Conservation (phyloP, 176 grass and related monocot genomes). For the Lolium perenne region DNA sequence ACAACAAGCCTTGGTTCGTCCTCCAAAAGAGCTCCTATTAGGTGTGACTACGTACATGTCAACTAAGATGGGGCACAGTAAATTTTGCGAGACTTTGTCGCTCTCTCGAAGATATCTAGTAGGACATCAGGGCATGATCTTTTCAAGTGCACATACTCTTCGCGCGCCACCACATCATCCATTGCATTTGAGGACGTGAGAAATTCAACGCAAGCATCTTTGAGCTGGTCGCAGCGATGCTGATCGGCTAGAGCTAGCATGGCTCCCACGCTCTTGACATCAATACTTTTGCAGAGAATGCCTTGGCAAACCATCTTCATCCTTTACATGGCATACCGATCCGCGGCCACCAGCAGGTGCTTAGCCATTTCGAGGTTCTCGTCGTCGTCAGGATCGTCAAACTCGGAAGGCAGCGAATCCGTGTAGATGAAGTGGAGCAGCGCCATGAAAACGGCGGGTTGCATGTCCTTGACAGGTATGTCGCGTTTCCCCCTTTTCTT, state of each 20-base stretch:
- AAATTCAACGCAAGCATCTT: conserved; percentile 12
- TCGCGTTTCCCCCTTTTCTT: not conserved
- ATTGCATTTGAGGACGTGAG: not conserved
- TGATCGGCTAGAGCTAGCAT: not conserved
- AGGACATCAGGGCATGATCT: not conserved
- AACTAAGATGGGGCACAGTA: not conserved
- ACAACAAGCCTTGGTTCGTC: not conserved
- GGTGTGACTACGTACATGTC: not conserved
- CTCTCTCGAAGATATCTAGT: not conserved
- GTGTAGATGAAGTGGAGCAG: conserved; percentile 16
- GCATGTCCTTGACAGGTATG: not conserved
- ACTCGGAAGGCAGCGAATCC: not conserved
- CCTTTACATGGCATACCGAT: not conserved
- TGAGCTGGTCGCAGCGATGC: not conserved
- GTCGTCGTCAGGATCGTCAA: not conserved
- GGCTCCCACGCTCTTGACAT: not conserved
- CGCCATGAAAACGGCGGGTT: not conserved
- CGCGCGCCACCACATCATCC: not conserved
- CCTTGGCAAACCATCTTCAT: not conserved
- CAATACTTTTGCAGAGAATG: not conserved
- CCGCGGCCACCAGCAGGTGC: not conserved
- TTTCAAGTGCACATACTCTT: not conserved
- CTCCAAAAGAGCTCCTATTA: not conserved
- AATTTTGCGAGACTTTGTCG: not conserved
- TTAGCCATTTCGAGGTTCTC: not conserved